phyloP scores from a whole-genome alignment of 2,329 filamentous ascomycete genomes.

The Alternaria novae-zelandiae region DNA sequence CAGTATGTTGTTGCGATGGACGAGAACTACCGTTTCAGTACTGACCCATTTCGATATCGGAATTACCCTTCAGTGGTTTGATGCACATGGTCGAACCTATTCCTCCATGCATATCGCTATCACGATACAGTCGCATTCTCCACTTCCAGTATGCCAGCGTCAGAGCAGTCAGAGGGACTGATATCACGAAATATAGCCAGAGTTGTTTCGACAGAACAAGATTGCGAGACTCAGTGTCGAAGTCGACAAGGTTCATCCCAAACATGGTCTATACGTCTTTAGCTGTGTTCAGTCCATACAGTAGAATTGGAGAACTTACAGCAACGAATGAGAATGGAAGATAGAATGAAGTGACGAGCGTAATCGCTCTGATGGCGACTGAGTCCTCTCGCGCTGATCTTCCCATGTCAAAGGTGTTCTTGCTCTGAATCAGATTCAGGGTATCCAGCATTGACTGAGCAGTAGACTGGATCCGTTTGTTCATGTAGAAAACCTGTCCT shows the following conservation, averaged over 20 bases:
- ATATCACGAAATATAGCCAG: not conserved
- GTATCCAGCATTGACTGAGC: not conserved
- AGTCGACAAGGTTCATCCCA: not conserved
- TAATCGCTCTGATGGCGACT: not conserved
- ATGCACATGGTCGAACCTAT: fast-evolving
- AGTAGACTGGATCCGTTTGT: not conserved
- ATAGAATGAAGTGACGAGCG: not conserved
- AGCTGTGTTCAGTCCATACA: fast-evolving
- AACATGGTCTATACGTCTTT: not conserved
- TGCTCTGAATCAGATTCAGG: not conserved
- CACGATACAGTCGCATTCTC: not conserved
- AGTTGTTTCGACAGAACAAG: not conserved
- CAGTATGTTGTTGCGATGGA: no score
- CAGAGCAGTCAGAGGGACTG: not conserved
- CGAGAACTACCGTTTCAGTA: not conserved
- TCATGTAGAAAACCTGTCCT: no score
- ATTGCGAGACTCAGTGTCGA: not conserved
- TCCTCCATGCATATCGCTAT: not conserved
- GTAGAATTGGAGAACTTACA: not conserved
- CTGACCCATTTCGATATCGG: not conserved
- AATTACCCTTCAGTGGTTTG: not conserved
- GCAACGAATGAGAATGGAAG: not conserved
- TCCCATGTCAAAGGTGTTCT: not conserved
- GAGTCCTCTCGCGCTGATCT: not conserved
- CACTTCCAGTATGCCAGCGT: not conserved